Percentiles rank a stretch among this genome's conserved stretches.
Conservation (phyloP, 2,329 filamentous ascomycete genomes). For the Aspergillus terreus region DNA sequence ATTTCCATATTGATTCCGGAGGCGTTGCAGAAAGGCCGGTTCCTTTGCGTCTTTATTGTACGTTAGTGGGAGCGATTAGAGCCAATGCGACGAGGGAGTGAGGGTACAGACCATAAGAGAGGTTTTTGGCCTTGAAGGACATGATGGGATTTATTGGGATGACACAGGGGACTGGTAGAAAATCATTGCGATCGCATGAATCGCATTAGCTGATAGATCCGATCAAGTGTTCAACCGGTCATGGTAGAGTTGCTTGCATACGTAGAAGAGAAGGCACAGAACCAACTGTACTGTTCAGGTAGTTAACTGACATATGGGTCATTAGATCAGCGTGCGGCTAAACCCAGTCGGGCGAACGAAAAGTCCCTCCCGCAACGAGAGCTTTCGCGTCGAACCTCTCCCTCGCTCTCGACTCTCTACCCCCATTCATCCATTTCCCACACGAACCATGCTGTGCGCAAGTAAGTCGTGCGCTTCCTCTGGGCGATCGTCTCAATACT, state of each 20-base stretch:
- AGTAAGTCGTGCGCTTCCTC: conserved; percentile 46
- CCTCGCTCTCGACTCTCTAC: conserved; percentile 11
- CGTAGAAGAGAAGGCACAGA: neutral
- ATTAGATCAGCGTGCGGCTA: conserved; percentile 25
- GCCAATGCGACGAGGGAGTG: conserved; percentile 1
- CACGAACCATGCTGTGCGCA: conserved; percentile 56
- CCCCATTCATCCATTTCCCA: conserved; percentile 18
- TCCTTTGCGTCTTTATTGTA: conserved; percentile 36
- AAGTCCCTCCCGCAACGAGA: conserved; percentile 28
- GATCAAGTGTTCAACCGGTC: too few relatives aligned
- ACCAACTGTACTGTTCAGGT: neutral
- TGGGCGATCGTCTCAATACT: neutral
- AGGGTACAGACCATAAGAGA: conserved; percentile 37
- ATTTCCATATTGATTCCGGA: conserved; percentile 37
- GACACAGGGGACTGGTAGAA: neutral
- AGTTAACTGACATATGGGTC: neutral
- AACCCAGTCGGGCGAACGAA: conserved; percentile 32
- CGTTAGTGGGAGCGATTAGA: neutral
- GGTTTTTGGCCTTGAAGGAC: conserved; percentile 42
- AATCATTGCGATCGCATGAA: neutral
- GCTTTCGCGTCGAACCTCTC: conserved; percentile 27
- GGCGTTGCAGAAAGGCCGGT: conserved; percentile 40
- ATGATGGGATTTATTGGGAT: conserved; percentile 19
- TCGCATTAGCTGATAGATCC: too few relatives aligned
- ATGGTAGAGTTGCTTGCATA: neutral